Conservation (phyloP, 1,139 yeast genomes). For the Geotrichum restrictum region DNA sequence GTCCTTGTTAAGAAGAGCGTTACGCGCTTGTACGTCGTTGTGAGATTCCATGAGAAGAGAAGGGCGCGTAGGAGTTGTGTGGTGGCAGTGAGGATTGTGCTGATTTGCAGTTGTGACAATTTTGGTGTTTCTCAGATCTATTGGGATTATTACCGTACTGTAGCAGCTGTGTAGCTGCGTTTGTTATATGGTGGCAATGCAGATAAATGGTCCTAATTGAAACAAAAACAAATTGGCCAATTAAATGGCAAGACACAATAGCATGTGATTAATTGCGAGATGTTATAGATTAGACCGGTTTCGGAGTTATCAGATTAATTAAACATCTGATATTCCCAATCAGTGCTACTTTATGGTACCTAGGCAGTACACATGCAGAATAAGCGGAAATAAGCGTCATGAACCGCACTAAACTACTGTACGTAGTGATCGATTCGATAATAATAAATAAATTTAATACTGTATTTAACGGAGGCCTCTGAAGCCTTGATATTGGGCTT, state of each 20-base stretch:
- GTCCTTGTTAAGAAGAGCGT: conserved; percentile 16
- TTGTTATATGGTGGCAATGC: background rate
- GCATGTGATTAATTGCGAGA: background rate
- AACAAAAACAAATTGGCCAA: background rate
- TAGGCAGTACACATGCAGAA: too few relatives aligned
- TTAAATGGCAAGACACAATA: background rate
- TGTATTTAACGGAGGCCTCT: too few relatives aligned
- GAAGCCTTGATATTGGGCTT: too few relatives aligned
- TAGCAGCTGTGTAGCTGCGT: too few relatives aligned
- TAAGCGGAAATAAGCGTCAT: too few relatives aligned
- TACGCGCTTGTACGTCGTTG: conserved; percentile 13
- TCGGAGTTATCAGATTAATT: conserved; percentile 1
- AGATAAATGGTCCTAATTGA: too few relatives aligned
- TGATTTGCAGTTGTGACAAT: background rate
- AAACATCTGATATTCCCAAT: too few relatives aligned
- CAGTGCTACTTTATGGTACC: too few relatives aligned
- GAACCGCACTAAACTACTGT: too few relatives aligned
- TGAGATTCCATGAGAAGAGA: conserved; percentile 3
- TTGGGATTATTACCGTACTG: background rate
- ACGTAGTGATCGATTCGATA: too few relatives aligned
- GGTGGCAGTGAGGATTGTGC: background rate
- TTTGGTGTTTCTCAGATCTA: too few relatives aligned
- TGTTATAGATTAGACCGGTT: background rate
- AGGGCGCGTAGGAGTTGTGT: background rate
- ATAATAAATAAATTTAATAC: too few relatives aligned